Conservation (phyloP, 2,329 filamentous ascomycete genomes). For the Xylaria sp. region DNA sequence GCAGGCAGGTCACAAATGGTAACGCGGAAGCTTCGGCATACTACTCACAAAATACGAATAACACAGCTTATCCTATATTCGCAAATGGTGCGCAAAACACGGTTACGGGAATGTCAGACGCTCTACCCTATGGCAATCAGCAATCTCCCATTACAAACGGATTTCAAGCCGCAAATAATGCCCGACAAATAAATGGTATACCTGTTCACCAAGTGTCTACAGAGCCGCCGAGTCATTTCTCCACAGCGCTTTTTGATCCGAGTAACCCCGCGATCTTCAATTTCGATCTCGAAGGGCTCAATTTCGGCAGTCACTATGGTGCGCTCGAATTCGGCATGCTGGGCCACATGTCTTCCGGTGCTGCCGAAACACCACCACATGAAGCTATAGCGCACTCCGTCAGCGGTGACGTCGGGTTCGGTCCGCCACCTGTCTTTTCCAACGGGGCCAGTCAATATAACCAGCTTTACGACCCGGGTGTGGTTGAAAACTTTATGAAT, state of each 20-base stretch:
- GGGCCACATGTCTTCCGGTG: constrained; percentile 93
- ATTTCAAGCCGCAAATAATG: constrained; percentile 68
- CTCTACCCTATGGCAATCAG: constrained; percentile 68
- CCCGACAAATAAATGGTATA: constrained; percentile 57
- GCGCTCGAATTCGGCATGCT: constrained; percentile 96
- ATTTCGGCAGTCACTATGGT: constrained; percentile 96
- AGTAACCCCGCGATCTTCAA: constrained; percentile 94
- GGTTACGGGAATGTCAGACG: constrained; percentile 59
- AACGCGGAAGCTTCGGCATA: constrained; percentile 60
- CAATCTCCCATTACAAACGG: constrained; percentile 79
- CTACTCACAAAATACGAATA: constrained; percentile 59
- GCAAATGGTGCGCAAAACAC: constrained; percentile 57
- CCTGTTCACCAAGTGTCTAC: constrained; percentile 62
- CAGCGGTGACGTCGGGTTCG: constrained; percentile 53
- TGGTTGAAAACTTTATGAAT: constrained; percentile 64
- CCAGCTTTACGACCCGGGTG: constrained; percentile 61
- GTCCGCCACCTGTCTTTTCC: constrained; percentile 60
- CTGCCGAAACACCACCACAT: constrained; percentile 79
- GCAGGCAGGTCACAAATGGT: constrained; percentile 59
- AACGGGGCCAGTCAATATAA: constrained; percentile 62
- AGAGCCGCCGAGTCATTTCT: constrained; percentile 60
- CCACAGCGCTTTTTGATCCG: constrained; percentile 79
- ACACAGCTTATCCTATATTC: constrained; percentile 63
- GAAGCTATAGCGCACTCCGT: constrained; percentile 63
- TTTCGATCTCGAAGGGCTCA: constrained; percentile 92